Base-by-base conservation (phyloP, 2,329 filamentous ascomycete genomes). In the Penicillium corylophilum region DNA sequence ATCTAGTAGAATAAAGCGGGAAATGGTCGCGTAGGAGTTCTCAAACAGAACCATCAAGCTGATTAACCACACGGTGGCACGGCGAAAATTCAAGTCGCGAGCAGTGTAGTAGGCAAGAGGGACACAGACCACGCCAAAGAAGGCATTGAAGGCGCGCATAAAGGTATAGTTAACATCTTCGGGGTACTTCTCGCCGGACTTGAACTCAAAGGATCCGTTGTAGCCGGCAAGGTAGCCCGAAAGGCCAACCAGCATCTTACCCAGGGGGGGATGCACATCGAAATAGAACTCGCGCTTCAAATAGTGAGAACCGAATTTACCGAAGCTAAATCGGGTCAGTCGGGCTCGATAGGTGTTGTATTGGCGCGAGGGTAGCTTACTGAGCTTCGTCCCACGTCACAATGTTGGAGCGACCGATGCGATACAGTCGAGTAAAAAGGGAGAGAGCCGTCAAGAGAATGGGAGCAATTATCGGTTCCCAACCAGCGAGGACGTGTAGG, bases 241-340 rank as follows among this genome's bases (percentile, higher is more conserved):
- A 46, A 99, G 82, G 57, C 94, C 94, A 64, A 99, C 93, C 50
- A 99, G 85, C 85, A 99, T 97, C 80, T 99, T 99, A 71, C 94
- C 94, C 55, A 99, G 85, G 48, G 94, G 94, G 60, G 94, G 94
- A 74, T 95, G 90, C 52, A 95, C 88, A 80, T 95, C 90, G 77
- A 99, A 99, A 82, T 99, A 99, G 80, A 97, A 96, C 75, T 99
- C 94, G 73, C 93, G 90, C 75, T 99, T 96, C 70, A 99, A 86
- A 74, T 99, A 99, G 77, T 99, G 93, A 65, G 93, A 97, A 59
- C 94, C 94, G 74, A 99, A 99, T 79, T 99, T 99, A 47, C 74
- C 74, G 60, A 77, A 77, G 60, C 74, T 75, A 59, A 31, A 38
- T 20, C 46, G 36, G 23, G 38, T 52, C 29, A 53, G 45, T 48